A percentile compares a stretch with the other conserved stretches of the same genome.
Evolutionary conservation across 768 basidiomycete species (phyloP).

Genomic region (Collybia nuda): DNA sequence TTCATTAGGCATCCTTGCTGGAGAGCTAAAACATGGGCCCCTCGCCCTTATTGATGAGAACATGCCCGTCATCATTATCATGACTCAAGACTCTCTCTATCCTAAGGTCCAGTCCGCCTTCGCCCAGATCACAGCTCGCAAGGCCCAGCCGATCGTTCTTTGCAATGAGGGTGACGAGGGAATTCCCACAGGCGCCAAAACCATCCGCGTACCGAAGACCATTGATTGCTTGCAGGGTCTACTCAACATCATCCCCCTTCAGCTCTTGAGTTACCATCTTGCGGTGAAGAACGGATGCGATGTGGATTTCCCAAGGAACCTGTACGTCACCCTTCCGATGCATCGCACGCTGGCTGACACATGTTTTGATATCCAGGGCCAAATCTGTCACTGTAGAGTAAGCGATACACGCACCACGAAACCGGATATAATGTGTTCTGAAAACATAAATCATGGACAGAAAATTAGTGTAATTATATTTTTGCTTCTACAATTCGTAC

Average conservation of each 20-base stretch:
- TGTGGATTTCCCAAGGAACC: conserved; percentile 97
- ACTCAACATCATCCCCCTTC: conserved; percentile 95
- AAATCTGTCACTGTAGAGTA: conserved; percentile 79
- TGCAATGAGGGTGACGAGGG: conserved; percentile 91
- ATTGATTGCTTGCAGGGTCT: conserved; percentile 94
- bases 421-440: neutral
- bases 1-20: conserved; percentile 81
- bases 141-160: conserved; percentile 92
- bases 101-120: conserved; percentile 98
- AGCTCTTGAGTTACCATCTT: conserved; percentile 93
- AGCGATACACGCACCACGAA: conserved; percentile 8
- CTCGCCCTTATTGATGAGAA: conserved; percentile 98
- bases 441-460: conserved; percentile 5
- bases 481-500: conserved; percentile 4
- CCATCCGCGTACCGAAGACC: conserved; percentile 93
- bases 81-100: conserved; percentile 98
- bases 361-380: conserved; percentile 42
- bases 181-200: conserved; percentile 73
- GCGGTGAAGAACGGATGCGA: conserved; percentile 96
- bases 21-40: conserved; percentile 98
- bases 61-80: conserved; percentile 98
- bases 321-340: conserved; percentile 50
- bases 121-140: conserved; percentile 95
- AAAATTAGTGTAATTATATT: conserved; percentile 23
- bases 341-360: conserved; percentile 9